Evolutionary conservation across 2,329 filamentous ascomycete species (phyloP), one percentile per base, ranked within the genome.

Genomic region (Paecilomyces dactylethromorphus): DNA sequence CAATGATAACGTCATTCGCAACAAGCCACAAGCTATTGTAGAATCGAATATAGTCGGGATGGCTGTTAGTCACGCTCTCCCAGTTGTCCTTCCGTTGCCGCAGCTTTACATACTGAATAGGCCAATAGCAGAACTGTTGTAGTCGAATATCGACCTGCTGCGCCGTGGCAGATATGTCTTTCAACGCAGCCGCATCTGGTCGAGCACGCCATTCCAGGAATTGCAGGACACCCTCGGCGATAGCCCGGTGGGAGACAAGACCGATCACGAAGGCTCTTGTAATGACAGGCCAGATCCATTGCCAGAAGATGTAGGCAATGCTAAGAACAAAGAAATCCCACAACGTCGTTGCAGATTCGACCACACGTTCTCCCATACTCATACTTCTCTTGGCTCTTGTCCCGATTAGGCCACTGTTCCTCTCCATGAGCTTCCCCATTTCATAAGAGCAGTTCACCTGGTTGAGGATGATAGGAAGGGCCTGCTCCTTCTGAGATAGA

Each of bases 21-120:
- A 99, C 94, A 8, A 99, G 88, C 94, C 94, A 99, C 3, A 99
- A 80, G 69, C 92, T 97, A 74, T 99, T 99, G 78, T 97, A 99
- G 76, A 99, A 99, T 15, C 94, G 89, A 65, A 99, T 99, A 73
- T 99, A 99, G 73, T 99, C 94, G 0, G 93, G 91, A 73, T 99
- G 93, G 67, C 89, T 96, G 54, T 89, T 94, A 0, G 92, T 97
- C 58, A 97, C 89, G 71, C 93, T 97, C 59, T 92, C 90, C 93
- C 94, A 97, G 66, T 96, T 91, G 62, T 88, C 87, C 70, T 96
- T 95, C 45, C 92, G 84, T 69, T 90, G 87, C n/a, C 92, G 88
- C 53, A 99, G 76, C 15, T 92, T 97, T 51, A 93, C 83, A 71
- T 97, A 97, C 73, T 99, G 93, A 75, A 96, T 91, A 1, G 94